Base-by-base conservation (phyloP, 2,329 filamentous ascomycete genomes). In the Dendryphion nanum region DNA sequence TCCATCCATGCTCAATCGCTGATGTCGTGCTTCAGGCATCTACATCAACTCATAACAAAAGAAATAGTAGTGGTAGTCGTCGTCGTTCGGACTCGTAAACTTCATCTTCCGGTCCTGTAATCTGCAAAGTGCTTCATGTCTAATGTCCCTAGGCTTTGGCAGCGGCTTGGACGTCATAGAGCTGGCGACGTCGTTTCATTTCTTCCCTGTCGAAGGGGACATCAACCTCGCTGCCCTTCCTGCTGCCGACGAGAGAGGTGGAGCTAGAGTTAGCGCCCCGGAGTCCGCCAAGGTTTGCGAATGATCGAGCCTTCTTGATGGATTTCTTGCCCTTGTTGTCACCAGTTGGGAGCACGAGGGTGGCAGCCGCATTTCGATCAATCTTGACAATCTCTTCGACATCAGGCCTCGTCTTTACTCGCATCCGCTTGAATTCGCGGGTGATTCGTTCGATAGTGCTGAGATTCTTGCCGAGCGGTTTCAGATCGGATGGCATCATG, bases 401-500 rank as follows among this genome's bases (percentile, higher is more conserved):
- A 28, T 78, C 71, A 4, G 67, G 68, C 42, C 69, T 69, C 33
- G 71, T 72, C 36, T 77, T 66, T 35, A 64, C 75, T 32, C 76
- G 75, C 60, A 82, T 79, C 48, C 75, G 75, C 45, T 73, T 75
- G 45, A 83, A 67, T 47, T 81, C 79, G 24, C 76, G 72, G 8
- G 77, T 76, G 42, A 83, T 74, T 50, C 75, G 76, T 62, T 82
- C 79, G 8, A 83, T 63, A n/a, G 73, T 70, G 31, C 75, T 79
- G 18, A 57, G 48, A n/a, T 57, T 54, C 40, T 64, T 66, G n/a
- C 42, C 32, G 12, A 51, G 15, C 19, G 49, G 20, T 31, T 52
- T 47, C 12, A 45, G 48, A 18, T 46, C 51, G 14, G 45, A 17
- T 18, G 48, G 45, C 4, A 53, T 43, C 30, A 52, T 47, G 2